Base-by-base conservation (phyloP, 2,329 filamentous ascomycete genomes). In the Aspergillus glaucus region DNA sequence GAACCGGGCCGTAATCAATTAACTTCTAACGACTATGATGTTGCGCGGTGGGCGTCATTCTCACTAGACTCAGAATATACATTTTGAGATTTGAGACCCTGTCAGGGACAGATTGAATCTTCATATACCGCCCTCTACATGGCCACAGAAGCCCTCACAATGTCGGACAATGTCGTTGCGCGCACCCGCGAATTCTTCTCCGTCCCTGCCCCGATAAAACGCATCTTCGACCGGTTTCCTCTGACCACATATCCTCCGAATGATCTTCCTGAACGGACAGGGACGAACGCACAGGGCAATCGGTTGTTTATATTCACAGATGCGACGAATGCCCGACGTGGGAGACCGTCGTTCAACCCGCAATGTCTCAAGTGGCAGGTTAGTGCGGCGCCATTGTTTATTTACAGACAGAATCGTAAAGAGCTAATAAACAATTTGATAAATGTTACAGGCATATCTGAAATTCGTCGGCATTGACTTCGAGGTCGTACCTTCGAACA, bases 281-380 rank as follows among this genome's bases (percentile, higher is more conserved):
- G 74, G 28, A 72, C 61, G 45, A 64, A 71, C 46, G 69, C 66
- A 56, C 63, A 71, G 52, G 71, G 71, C 60, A 78, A 81, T 53
- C 77, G 81, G 8, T 75, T 98, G 7, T 90, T 90, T 67, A 76
- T 95, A 49, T 97, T 96, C 69, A 79, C 81, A 51, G 81, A 78
- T 12, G 73, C 80, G 1, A 72, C 78, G n/a, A 85, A 82, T 59
- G 86, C 83, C 30, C 66, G 68, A 48, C 63, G 64, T 36, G 83
- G 82, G 4, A 71, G 75, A 26, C 87, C 90, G 22, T 94, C 88
- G 55, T 95, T 86, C 72, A 97, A 97, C 66, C 93, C 93, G 9
- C 82, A 84, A 50, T 98, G 93, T 74, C 76, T 97, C 62, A 95
- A 92, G 75, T 97, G 90, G 90, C 93, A 97, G 87, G 89, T 92